A percentile compares a stretch with the other conserved stretches of the same genome.
Evolutionary conservation across 192 early-diverging fungal species (phyloP).

Genomic region (Coemansia umbellata): DNA sequence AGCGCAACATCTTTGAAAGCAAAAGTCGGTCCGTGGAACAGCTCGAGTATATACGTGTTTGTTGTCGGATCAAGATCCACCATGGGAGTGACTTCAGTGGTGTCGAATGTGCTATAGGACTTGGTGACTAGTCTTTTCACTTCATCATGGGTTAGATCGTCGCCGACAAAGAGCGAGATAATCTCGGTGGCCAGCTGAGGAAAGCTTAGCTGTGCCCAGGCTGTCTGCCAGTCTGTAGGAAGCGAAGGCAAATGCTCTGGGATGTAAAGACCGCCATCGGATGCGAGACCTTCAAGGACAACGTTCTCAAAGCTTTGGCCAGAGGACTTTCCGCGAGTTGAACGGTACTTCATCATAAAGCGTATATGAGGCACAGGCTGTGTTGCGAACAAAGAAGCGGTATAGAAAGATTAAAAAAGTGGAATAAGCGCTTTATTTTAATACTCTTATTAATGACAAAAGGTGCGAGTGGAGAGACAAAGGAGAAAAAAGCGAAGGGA

Average conservation of each 20-base stretch:
- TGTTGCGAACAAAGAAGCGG: no score
- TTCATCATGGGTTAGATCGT: constrained; percentile 74
- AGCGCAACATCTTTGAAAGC: constrained; percentile 98
- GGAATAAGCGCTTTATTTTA: background rate
- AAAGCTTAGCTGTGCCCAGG: constrained; percentile 73
- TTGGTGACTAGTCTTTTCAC: constrained; percentile 62
- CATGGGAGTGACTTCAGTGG: constrained; percentile 74
- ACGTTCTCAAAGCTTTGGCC: constrained; percentile 84
- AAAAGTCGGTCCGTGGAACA: constrained; percentile 97
- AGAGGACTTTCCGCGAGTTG: constrained; percentile 74
- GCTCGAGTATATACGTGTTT: constrained; percentile 65
- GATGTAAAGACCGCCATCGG: constrained; percentile 94
- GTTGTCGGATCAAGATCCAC: constrained; percentile 34
- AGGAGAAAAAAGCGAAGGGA: no score
- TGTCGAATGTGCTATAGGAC: constrained; percentile 78
- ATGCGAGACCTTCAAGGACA: constrained; percentile 84
- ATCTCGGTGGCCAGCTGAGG: constrained; percentile 79
- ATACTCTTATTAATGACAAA: background rate
- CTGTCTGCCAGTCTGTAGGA: constrained; percentile 63
- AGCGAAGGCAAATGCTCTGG: constrained; percentile 76
- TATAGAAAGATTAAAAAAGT: background rate
- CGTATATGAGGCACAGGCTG: no score
- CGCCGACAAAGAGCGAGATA: constrained; percentile 79
- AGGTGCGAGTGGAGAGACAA: background rate
- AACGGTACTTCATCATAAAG: constrained; percentile 89